Evolutionary conservation across 1,139 yeast species (phyloP).

Genomic region (Pichia cactophila): DNA sequence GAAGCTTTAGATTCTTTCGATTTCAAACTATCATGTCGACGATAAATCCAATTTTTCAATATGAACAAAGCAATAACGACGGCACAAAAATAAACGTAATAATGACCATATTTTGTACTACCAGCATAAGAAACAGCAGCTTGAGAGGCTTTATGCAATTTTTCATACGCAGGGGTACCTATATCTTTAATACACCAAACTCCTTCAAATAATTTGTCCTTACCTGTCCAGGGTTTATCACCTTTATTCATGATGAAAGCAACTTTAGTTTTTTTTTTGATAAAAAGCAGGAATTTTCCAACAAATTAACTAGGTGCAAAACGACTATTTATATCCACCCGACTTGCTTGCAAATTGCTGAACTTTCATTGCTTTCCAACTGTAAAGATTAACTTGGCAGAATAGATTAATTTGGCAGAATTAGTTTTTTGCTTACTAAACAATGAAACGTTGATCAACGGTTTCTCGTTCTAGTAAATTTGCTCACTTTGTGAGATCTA

Average conservation of each 20-base stretch:
- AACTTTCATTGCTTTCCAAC: too few relatives aligned
- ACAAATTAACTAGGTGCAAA: too few relatives aligned
- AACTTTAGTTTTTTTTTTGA: too few relatives aligned
- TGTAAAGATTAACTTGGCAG: too few relatives aligned
- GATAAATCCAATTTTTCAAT: conserved; percentile 34
- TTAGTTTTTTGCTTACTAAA: too few relatives aligned
- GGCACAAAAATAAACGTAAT: conserved; percentile 39
- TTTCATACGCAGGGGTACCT: conserved; percentile 27
- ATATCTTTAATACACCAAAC: conserved; percentile 41
- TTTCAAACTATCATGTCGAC: conserved; percentile 31
- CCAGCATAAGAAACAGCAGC: conserved; percentile 34
- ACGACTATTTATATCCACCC: too few relatives aligned
- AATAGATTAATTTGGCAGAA: too few relatives aligned
- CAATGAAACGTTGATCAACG: too few relatives aligned
- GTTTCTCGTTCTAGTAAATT: too few relatives aligned
- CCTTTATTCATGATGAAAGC: neutral
- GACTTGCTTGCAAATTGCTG: too few relatives aligned
- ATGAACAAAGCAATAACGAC: conserved; percentile 34
- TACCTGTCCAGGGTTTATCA: conserved; percentile 4
- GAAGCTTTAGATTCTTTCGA: conserved; percentile 10
- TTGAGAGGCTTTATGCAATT: conserved; percentile 31
- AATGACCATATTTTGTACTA: conserved; percentile 37
- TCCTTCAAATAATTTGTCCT: conserved; percentile 28
- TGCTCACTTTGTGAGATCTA: too few relatives aligned
- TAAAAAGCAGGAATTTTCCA: too few relatives aligned